phyloP scores from a whole-genome alignment of 371 early-diverging fungal genomes.

The Haplosporangium sp. region DNA sequence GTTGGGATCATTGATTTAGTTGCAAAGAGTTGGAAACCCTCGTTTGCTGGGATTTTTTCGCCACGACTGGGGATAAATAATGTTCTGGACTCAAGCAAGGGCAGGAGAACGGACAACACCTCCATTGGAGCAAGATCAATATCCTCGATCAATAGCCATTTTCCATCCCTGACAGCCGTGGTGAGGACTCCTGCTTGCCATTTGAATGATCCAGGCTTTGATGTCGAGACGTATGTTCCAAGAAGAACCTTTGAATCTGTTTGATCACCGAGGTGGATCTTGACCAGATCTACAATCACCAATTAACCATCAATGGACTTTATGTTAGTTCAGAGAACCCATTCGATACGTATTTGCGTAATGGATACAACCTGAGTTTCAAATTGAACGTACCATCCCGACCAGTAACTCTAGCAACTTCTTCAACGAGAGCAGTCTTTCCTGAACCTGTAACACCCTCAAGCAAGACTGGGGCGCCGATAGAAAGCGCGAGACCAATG shows the following conservation, averaged over 20 bases:
- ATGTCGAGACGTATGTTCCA: slow-evolving; percentile 97
- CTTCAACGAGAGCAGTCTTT: slow-evolving; percentile 94
- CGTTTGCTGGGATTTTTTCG: slow-evolving; percentile 90
- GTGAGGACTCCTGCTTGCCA: slow-evolving; percentile 98
- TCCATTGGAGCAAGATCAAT: slow-evolving; percentile 98
- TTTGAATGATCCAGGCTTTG: slow-evolving; percentile 90
- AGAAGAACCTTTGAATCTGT: slow-evolving; percentile 97
- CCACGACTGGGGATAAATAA: slow-evolving; percentile 96
- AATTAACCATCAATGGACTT: no score
- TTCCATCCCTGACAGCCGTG: slow-evolving; percentile 93
- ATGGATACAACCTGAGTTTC: no score
- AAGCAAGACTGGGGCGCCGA: slow-evolving; percentile 90
- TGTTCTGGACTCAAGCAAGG: slow-evolving; percentile 93
- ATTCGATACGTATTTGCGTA: no score
- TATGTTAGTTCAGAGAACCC: no score
- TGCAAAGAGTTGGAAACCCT: slow-evolving; percentile 97
- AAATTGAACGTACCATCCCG: slow-evolving; percentile 54
- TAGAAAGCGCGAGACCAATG: slow-evolving; percentile 86
- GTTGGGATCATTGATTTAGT: slow-evolving; percentile 78
- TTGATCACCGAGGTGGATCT: slow-evolving; percentile 98
- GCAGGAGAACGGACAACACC: slow-evolving; percentile 94
- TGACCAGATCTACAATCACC: slow-evolving; percentile 74
- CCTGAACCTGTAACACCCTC: slow-evolving; percentile 96
- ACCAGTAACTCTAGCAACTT: slow-evolving; percentile 83
- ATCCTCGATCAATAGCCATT: slow-evolving; percentile 99